These are phyloP conservation scores for Amanita phalloides DNA, from an alignment of 768 basidiomycete genomes.

Conservation along the genomic window DNA sequence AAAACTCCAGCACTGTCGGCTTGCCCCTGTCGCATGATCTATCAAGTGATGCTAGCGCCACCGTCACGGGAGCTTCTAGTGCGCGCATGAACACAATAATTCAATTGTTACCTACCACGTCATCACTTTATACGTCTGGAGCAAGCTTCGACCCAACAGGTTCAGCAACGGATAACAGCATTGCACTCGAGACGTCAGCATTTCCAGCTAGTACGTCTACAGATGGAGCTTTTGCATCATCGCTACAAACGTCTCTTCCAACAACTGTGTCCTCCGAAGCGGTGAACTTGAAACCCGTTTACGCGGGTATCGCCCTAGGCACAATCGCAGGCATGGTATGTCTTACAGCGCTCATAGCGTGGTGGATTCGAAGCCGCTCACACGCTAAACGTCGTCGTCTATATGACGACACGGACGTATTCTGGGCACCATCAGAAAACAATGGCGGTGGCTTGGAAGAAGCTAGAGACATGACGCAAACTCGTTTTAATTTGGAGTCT, in stretches of 20 bases:
- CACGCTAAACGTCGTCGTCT: constrained; percentile 24
- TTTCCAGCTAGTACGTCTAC: not conserved
- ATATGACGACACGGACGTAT: constrained; percentile 20
- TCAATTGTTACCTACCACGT: not conserved
- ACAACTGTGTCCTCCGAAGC: constrained; percentile 6
- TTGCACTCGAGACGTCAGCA: not conserved
- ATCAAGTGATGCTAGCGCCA: not conserved
- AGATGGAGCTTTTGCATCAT: not conserved
- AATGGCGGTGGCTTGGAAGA: constrained; percentile 15
- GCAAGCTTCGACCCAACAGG: not conserved
- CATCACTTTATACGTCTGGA: not conserved
- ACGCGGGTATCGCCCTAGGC: constrained; percentile 39
- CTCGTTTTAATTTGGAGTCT: constrained; percentile 13
- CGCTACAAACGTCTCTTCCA: constrained; percentile 1
- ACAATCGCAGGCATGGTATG: constrained; percentile 32
- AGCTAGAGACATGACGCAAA: constrained; percentile 14
- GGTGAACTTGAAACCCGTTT: constrained; percentile 25
- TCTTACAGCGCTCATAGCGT: constrained; percentile 36
- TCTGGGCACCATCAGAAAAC: constrained; percentile 20
- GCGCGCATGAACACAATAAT: not conserved
- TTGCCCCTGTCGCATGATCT: not conserved
- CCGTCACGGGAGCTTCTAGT: constrained; percentile 1
- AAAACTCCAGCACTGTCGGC: not conserved
- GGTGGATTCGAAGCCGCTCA: constrained; percentile 32
- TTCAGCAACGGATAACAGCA: not conserved